phyloP scores from a whole-genome alignment of 1,139 yeast species.

The Taphrina sp. region DNA sequence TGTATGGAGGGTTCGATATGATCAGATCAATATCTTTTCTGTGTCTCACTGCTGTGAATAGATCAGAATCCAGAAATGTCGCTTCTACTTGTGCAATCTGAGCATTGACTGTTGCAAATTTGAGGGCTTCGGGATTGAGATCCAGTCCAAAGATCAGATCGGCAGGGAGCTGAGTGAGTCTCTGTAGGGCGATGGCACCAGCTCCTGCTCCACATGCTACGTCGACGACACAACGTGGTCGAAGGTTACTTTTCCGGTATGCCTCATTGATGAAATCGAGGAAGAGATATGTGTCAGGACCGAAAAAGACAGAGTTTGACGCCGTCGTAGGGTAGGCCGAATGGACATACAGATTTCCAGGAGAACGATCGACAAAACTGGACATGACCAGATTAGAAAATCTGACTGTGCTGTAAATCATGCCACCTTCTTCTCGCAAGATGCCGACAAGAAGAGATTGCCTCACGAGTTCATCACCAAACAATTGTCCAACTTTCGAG shows the following conservation, averaged over 20 bases:
- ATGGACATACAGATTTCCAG: neutral
- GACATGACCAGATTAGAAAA: neutral
- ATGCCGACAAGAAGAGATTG: neutral
- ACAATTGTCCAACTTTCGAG: neutral
- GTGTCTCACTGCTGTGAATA: neutral
- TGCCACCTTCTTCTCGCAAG: neutral
- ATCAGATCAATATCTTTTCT: neutral
- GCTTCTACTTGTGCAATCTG: neutral
- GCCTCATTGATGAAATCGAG: neutral
- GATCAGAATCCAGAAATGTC: neutral
- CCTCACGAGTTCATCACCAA: neutral
- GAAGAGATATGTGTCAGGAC: neutral
- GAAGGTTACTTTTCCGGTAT: neutral
- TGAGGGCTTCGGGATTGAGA: neutral
- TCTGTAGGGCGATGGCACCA: neutral
- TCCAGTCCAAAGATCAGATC: neutral
- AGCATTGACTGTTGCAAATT: neutral
- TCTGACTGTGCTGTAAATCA: neutral
- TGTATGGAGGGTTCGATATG: neutral
- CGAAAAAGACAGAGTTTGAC: neutral
- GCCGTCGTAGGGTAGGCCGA: neutral
- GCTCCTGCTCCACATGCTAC: neutral
- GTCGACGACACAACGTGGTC: neutral
- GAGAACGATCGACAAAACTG: neutral
- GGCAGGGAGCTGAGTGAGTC: neutral